These are phyloP conservation scores for Talaromyces amestolkiae DNA, from an alignment of 2,329 filamentous ascomycete genomes.

Conservation along the genomic window DNA sequence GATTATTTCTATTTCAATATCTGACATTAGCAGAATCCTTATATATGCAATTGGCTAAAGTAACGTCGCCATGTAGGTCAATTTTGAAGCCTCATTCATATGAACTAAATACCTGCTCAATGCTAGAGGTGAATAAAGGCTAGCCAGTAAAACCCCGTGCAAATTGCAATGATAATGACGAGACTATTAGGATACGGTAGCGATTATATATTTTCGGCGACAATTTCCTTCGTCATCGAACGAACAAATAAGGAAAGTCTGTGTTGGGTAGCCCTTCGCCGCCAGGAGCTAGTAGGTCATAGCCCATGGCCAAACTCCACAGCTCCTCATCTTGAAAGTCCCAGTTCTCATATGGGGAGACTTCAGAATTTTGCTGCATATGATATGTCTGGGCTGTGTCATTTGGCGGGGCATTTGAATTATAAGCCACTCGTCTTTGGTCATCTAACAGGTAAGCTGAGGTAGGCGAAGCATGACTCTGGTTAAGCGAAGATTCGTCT, in stretches of 20 bases:
- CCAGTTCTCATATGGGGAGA: slow-evolving; percentile 12
- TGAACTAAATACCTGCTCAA: neutral
- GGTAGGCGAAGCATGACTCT: neutral
- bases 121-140: neutral
- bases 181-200: neutral
- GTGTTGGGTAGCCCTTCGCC: neutral
- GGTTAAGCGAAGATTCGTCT: neutral
- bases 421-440: neutral
- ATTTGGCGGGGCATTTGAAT: neutral
- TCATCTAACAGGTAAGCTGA: neutral
- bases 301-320: slow-evolving; percentile 9
- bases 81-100: neutral
- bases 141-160: no score
- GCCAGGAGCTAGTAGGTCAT: slow-evolving; percentile 4
- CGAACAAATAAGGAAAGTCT: slow-evolving; percentile 4
- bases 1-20: neutral
- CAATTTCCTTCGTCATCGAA: neutral
- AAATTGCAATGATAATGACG: no score
- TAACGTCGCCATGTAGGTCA: neutral
- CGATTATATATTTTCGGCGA: neutral
- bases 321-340: slow-evolving; percentile 16
- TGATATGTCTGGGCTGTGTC: neutral
- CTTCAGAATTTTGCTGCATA: neutral
- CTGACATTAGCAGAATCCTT: neutral
- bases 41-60: neutral